phyloP scores from a whole-genome alignment of 139 green algal species.

The Diplosphaera chodatii region DNA sequence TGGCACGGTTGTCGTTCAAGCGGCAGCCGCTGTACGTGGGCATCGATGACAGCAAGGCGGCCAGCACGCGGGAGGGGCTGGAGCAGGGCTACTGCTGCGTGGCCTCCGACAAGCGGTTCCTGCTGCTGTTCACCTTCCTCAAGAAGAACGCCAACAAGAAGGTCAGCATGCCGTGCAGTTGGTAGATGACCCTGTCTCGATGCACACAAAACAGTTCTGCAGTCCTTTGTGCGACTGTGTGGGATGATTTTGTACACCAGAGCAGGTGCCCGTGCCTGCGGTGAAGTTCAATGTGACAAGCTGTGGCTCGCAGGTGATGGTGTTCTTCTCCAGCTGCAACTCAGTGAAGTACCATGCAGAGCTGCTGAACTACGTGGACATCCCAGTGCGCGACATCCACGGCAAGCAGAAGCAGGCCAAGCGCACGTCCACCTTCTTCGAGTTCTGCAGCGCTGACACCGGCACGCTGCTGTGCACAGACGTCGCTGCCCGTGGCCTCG shows the following conservation, averaged over 20 bases:
- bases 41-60: constrained; percentile 76
- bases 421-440: constrained; percentile 93
- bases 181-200: too few species aligned
- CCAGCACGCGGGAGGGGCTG: constrained; percentile 78
- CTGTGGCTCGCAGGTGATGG: constrained; percentile 86
- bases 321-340: constrained; percentile 95
- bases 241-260: too few species aligned
- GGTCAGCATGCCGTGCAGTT: constrained; percentile 45
- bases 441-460: constrained; percentile 77
- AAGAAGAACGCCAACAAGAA: constrained; percentile 98
- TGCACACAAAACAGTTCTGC: too few species aligned
- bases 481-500: constrained; percentile 78
- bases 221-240: too few species aligned
- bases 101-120: constrained; percentile 82
- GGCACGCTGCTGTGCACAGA: constrained; percentile 96
- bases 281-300: too few species aligned
- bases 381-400: constrained; percentile 88
- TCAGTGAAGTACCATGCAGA: constrained; percentile 95
- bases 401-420: constrained; percentile 99
- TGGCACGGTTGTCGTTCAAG: constrained; percentile 92
- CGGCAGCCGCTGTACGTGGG: constrained; percentile 92
- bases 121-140: constrained; percentile 98
- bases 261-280: too few species aligned
- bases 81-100: constrained; percentile 94
- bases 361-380: constrained; percentile 98